Base-by-base conservation (phyloP, 768 basidiomycete species). In the Fistulinella prunicolor region DNA sequence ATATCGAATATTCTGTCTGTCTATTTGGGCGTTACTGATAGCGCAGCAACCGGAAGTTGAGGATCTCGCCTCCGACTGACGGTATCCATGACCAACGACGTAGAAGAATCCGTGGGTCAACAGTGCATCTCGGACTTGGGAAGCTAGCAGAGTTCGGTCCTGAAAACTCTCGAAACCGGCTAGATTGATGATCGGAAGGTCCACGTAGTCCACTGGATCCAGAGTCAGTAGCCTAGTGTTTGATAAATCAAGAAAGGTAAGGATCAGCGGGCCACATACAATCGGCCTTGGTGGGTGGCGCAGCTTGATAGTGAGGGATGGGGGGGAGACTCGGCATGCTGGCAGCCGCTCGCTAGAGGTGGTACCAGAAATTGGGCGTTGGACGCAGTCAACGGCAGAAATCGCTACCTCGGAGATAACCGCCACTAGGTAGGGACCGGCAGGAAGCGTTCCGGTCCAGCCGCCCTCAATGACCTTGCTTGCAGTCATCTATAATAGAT, bases 161-260 rank as follows among this genome's bases (percentile, higher is more conserved):
- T 76, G 70, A 0, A 59, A 51, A 12, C 68, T 76, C 1, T 50
- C 41, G 1, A 66, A 69, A 39, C 68, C 64, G 10, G 78, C 68
- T 14, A 83, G 56, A 50, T 83, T 80, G 42, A 83, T 73, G 43
- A 77, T 67, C 1, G 77, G 67, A 12, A 84, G 70, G 32, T 80
- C 75, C 3, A 77, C 81, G 56, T 67, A 75, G 19, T 74, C 70
- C 59, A 75, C 73, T 76, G 48, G 17, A 47, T 60, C 69, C 40
- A 70, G 42, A 4, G 23, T 8, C 1, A 5, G 3, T n/a, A 14
- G 42, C 14, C 5, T n/a, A n/a, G n/a, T 7, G 2, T 20, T 19
- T 17, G n/a, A 39, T 17, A 42, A 16, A 13, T 10, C 21, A 3
- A 24, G 16, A 28, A 21, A 37, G 16, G 16, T 17, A 13, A 17